A percentile compares a stretch with the other conserved stretches of the same genome.
These are phyloP conservation scores for Melampsora americana DNA, from an alignment of 1,284 basidiomycete species.

Conservation along the genomic window DNA sequence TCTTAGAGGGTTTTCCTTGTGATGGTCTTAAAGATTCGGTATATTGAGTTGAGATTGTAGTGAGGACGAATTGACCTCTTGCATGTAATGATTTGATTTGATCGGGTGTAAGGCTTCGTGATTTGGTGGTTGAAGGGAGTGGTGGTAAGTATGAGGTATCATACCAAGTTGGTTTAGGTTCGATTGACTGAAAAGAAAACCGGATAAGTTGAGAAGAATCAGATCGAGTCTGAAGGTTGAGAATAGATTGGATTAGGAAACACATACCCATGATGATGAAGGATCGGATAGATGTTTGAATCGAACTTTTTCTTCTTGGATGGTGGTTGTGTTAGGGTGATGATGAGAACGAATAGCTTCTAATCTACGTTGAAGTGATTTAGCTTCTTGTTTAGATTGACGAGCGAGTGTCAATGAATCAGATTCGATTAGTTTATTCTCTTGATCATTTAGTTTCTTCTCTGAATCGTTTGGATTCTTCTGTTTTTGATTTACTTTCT, in stretches of 20 bases:
- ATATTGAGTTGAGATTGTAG: conserved; percentile 19
- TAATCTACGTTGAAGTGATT: background rate
- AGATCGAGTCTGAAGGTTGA: background rate
- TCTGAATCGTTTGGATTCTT: background rate
- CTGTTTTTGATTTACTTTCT: too few relatives aligned
- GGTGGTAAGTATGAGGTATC: conserved; percentile 22
- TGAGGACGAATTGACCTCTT: conserved; percentile 14
- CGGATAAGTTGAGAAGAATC: background rate
- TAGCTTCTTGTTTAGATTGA: background rate
- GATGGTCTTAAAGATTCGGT: conserved; percentile 9
- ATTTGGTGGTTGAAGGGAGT: background rate
- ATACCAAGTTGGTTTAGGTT: conserved; percentile 35
- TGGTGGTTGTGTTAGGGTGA: background rate
- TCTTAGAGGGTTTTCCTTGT: background rate
- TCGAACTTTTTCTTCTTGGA: background rate
- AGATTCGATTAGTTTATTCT: background rate
- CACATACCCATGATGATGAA: background rate
- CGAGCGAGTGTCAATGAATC: background rate
- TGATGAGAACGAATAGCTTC: background rate
- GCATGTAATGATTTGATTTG: background rate
- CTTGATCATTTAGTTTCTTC: background rate
- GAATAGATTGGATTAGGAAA: background rate
- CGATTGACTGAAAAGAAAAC: conserved; percentile 5
- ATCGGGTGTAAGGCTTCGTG: background rate
- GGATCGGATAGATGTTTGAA: background rate